phyloP scores from a whole-genome alignment of 2,329 filamentous ascomycete species.

The Penicillium sp. region DNA sequence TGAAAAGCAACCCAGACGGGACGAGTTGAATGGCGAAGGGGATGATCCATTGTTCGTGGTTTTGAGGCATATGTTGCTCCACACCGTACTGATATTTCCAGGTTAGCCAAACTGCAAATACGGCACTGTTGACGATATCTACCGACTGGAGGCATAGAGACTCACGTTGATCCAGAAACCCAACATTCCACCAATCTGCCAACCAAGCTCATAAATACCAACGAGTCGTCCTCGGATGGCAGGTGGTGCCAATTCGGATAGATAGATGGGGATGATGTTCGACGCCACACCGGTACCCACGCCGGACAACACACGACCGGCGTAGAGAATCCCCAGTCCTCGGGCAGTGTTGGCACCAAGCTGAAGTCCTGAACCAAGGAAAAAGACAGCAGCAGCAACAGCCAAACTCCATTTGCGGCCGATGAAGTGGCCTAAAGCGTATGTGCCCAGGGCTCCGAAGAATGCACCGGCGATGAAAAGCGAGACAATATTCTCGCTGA shows the following conservation, averaged over 20 bases:
- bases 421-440: conserved; percentile 61
- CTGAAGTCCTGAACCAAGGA: conserved; percentile 67
- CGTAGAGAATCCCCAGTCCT: conserved; percentile 59
- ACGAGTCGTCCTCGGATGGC: conserved; percentile 56
- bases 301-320: conserved; percentile 54
- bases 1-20: conserved; percentile 41
- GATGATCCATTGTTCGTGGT: conserved; percentile 35
- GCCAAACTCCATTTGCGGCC: conserved; percentile 64
- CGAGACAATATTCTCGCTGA: conserved; percentile 72
- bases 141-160: conserved; percentile 2
- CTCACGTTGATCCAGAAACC: conserved; percentile 48
- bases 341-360: conserved; percentile 59
- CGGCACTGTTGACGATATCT: background rate
- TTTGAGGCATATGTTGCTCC: conserved; percentile 26
- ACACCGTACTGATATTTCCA: conserved; percentile 51
- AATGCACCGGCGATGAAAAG: conserved; percentile 80
- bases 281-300: conserved; percentile 54
- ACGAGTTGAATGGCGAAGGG: conserved; percentile 37
- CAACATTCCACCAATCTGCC: conserved; percentile 49
- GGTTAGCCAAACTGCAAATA: conserved; percentile 13
- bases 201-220: conserved; percentile 54
- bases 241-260: conserved; percentile 55
- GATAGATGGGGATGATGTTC: conserved; percentile 59
- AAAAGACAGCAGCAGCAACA: conserved; percentile 62
- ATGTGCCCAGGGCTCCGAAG: conserved; percentile 68